Evolutionary conservation across 2,329 filamentous ascomycete genomes (phyloP), one percentile per base, ranked within the genome.

Genomic region (Calonectria fujianensis): DNA sequence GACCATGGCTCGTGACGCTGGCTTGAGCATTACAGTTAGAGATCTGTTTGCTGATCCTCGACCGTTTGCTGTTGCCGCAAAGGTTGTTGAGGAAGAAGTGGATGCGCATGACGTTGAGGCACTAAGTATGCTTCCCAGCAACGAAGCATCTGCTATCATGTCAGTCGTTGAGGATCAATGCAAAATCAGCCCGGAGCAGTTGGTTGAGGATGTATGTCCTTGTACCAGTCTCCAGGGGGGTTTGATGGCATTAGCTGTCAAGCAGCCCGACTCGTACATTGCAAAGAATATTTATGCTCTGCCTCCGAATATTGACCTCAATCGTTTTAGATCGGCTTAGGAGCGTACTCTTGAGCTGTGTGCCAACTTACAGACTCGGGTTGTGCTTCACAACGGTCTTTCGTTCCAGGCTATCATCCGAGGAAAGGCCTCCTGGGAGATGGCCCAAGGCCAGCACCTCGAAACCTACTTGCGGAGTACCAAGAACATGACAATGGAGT

Each of bases 11-110:
- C 66, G 74, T 13, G 31, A 69, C 14, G 29, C 35, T 13, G 54
- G 69, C 2, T 29, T 72, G 13, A 18, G 16, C 1, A 39, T 75
- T 20, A 54, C 69, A 4, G 70, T 69, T 3, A 68, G 52, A 39
- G 61, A 69, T 50, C 32, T 75, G 2, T 68, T 75, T 32, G 31
- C 51, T 16, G 54, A 70, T 37, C 57, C 65, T 24, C 66, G 66
- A 16, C 10, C 59, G 20, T 59, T 65, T 31, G 39, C 61, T 35
- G 41, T 65, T 13, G 61, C 61, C 6, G 61, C 39, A 2, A 65
- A 65, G 41, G 61, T 65, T 65, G 41, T 65, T 24, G 61, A 65
- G 20, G 61, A 35, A 20, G 27, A 65, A 16, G n/a, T 31, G 10
- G 24, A 29, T 16, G 31, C n/a, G 14, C 51, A 27, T 2, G 27